Conservation (phyloP, 2,329 filamentous ascomycete species). For the Verticillium albo-atrum region DNA sequence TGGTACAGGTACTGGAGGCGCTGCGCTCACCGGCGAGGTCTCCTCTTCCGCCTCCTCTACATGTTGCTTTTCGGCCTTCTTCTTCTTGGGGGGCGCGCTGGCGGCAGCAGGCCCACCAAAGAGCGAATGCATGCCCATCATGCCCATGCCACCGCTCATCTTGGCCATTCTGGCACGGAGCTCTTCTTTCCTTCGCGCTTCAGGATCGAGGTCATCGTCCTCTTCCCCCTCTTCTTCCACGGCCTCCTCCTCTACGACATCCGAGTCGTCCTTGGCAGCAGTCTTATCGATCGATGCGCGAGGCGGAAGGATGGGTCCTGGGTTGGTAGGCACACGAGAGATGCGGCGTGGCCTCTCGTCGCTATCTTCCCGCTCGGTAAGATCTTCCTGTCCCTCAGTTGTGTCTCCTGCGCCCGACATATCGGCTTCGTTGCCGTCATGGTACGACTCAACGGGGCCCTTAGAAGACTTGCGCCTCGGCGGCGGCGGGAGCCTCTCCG, state of each 20-base stretch:
- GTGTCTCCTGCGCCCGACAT: slow-evolving; percentile 62
- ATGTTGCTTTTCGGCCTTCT: slow-evolving; percentile 34
- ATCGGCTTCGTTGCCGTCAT: slow-evolving; percentile 61
- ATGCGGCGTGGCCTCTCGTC: slow-evolving; percentile 50
- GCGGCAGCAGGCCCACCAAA: slow-evolving; percentile 53
- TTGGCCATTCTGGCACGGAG: slow-evolving; percentile 94
- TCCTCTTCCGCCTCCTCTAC: slow-evolving; percentile 41
- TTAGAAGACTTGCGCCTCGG: slow-evolving; percentile 50
- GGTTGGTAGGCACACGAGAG: slow-evolving; percentile 31
- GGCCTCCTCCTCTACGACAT: slow-evolving; percentile 45
- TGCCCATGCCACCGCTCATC: slow-evolving; percentile 96
- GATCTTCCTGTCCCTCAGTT: slow-evolving; percentile 55
- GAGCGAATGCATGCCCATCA: slow-evolving; percentile 97
- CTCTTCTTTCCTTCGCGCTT: slow-evolving; percentile 79
- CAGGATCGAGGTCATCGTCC: slow-evolving; percentile 83
- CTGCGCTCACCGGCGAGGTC: slow-evolving; percentile 34
- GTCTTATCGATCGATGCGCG: slow-evolving; percentile 18
- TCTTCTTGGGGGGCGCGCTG: slow-evolving; percentile 47
- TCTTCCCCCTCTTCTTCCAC: slow-evolving; percentile 66
- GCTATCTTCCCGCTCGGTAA: slow-evolving; percentile 69
- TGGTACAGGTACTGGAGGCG: slow-evolving; percentile 53
- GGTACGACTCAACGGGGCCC: slow-evolving; percentile 38
- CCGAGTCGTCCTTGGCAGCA: slow-evolving; percentile 33
- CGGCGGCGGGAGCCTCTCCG: slow-evolving; percentile 29
- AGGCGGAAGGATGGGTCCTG: slow-evolving; percentile 13